A percentile compares a stretch with the other conserved stretches of the same genome.
phyloP scores from a whole-genome alignment of 352 stramenopile species.

The Globisporangium nagaii region DNA sequence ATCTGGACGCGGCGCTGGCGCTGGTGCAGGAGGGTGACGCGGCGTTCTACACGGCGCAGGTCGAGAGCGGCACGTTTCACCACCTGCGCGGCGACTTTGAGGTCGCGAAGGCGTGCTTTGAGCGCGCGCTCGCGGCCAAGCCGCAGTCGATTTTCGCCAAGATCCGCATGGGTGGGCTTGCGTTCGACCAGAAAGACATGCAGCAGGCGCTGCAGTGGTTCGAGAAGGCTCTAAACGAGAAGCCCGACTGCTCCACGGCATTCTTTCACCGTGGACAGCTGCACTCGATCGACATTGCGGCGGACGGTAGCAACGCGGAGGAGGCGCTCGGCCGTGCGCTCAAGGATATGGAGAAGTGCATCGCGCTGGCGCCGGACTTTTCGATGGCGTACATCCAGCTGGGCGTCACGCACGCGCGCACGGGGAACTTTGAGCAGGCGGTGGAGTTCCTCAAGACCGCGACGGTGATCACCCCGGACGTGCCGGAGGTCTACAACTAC shows the following conservation, averaged over 20 bases:
- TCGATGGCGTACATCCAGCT: conserved; percentile 83
- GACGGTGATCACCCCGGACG: conserved; percentile 57
- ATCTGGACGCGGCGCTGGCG: conserved; percentile 48
- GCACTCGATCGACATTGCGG: conserved; percentile 64
- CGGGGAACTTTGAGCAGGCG: conserved; percentile 65
- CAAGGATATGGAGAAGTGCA: conserved; percentile 66
- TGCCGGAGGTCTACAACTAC: conserved; percentile 85
- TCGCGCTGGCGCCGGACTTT: conserved; percentile 65
- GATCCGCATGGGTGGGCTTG: conserved; percentile 77
- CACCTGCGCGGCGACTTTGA: conserved; percentile 76
- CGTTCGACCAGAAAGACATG: conserved; percentile 80
- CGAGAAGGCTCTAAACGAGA: conserved; percentile 61
- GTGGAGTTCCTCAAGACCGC: conserved; percentile 63
- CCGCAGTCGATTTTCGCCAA: conserved; percentile 74
- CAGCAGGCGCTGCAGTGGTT: conserved; percentile 71
- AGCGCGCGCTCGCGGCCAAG: conserved; percentile 53
- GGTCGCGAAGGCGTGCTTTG: conserved; percentile 55
- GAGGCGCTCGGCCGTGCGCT: conserved; percentile 47
- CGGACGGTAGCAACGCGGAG: conserved; percentile 47
- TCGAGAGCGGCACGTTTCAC: conserved; percentile 74
- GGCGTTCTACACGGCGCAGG: conserved; percentile 69
- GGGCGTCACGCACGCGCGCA: conserved; percentile 67
- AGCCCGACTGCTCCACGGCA: conserved; percentile 62
- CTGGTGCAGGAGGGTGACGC: conserved; percentile 42
- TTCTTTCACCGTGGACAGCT: conserved; percentile 82